phyloP scores from a whole-genome alignment of 2,329 filamentous ascomycete species.

The Colletotrichum theobromicola region DNA sequence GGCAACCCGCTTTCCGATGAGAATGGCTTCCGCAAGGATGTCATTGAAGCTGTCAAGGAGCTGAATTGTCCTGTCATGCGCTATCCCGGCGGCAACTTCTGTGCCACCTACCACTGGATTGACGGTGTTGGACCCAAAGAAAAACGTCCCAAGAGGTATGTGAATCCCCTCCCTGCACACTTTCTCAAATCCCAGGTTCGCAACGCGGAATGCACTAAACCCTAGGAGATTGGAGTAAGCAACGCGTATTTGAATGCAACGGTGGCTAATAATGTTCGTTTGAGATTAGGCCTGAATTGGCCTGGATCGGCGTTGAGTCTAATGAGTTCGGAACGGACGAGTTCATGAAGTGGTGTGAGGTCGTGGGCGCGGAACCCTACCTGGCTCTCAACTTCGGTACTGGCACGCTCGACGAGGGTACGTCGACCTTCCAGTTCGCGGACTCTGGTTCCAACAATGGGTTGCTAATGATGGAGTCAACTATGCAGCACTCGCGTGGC shows the following conservation, averaged over 20 bases:
- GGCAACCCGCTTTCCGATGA: conserved; percentile 74
- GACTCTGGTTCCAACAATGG: neutral
- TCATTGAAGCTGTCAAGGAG: conserved; percentile 75
- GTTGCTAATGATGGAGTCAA: neutral
- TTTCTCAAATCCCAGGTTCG: neutral
- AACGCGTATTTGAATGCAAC: neutral
- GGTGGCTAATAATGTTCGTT: conserved; percentile 11
- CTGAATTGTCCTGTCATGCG: conserved; percentile 78
- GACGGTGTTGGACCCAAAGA: conserved; percentile 80
- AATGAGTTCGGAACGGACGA: conserved; percentile 88
- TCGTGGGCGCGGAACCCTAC: conserved; percentile 78
- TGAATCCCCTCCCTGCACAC: too few relatives aligned
- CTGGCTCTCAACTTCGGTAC: conserved; percentile 84
- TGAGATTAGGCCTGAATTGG: conserved; percentile 68
- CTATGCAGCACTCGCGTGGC: conserved; percentile 68
- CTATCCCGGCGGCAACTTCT: conserved; percentile 86
- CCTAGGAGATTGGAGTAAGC: neutral
- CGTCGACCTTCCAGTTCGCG: neutral
- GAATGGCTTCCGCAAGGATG: conserved; percentile 80
- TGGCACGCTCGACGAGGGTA: conserved; percentile 54
- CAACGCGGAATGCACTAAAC: neutral
- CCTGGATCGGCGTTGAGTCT: conserved; percentile 78
- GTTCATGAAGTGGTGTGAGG: conserved; percentile 81
- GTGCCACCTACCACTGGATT: conserved; percentile 84
- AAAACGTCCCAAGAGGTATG: conserved; percentile 58